Base-by-base conservation (phyloP, 805 yeast species). In the Metschnikowia kofuensis region DNA sequence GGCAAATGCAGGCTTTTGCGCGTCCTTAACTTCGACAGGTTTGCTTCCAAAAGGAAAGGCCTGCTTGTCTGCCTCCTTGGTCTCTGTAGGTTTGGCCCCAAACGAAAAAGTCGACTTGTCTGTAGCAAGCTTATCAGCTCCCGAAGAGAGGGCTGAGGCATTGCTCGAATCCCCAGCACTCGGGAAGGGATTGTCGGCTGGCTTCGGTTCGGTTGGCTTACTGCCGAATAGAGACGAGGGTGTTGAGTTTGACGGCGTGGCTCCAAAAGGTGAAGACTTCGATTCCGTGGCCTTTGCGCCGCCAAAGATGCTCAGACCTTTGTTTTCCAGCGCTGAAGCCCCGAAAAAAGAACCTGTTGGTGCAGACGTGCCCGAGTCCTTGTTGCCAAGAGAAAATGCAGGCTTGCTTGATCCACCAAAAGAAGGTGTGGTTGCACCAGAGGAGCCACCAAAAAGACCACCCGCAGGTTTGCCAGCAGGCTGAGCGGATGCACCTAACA, bases 21-120 rank as follows among this genome's bases (percentile, higher is more conserved):
- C 49, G 11, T 45, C 48, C 13, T 44, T 47, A 10, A 51, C 63
- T 9, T 54, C 68, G 12, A 9, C 32, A 16, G 61, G 53, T 45
- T 63, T 62, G 6, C 60, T 62, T n/a, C 69, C 69, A 40, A 65
- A 63, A 5, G 59, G 52, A 30, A 55, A 54, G 2, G 57, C 62
- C 0, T 51, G 50, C 21, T 32, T 44, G 29, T 15, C 44, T 14
- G 34, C 49, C 9, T 45, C 48, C 13, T 44, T 50, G 10, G 52
- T 64, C 11, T 54, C 68, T 21, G 60, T 61, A 10, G 60, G 52
- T 43, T 63, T 62, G 9, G 60, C 61, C 7, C 62, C 65, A 51
- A 60, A 53, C 15, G 55, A 39, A 36, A 56, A 53, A 4, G 59
- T 57, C 2, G 62, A 47, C 14, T 34, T 16, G 47, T 32, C 28